Conservation (phyloP, 106 monocot species). For the Platanthera zijinensis region DNA sequence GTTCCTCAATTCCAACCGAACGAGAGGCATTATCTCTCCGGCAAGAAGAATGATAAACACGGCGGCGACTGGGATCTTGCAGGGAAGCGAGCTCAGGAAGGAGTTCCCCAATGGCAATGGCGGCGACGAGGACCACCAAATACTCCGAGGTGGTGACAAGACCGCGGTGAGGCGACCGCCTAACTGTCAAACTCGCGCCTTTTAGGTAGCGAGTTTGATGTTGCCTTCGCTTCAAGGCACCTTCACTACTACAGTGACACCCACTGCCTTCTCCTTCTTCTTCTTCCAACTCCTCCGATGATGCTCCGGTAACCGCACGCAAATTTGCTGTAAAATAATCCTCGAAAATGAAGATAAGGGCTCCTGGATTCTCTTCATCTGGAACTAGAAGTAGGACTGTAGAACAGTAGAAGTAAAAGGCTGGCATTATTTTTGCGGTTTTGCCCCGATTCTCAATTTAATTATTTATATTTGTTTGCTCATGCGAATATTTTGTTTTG, state of each 20-base stretch:
- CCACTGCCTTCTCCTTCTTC: background rate
- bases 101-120: background rate
- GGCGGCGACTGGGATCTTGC: background rate
- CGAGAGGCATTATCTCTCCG: slow-evolving; percentile 37
- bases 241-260: background rate
- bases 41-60: background rate
- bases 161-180: background rate
- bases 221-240: background rate
- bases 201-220: background rate
- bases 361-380: background rate
- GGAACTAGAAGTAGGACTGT: background rate
- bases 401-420: too few relatives aligned
- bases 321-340: background rate
- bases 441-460: too few relatives aligned
- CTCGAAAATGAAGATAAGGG: background rate
- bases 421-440: too few relatives aligned
- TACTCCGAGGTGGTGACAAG: background rate
- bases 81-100: background rate
- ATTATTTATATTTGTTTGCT: too few relatives aligned
- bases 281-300: background rate
- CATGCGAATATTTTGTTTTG: too few relatives aligned
- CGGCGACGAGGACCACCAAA: background rate
- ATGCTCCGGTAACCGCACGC: background rate
- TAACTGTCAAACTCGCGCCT: slow-evolving; percentile 9
- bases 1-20: slow-evolving; percentile 35